Conservation (phyloP, 345 rosid genomes). For the Draba incana region DNA sequence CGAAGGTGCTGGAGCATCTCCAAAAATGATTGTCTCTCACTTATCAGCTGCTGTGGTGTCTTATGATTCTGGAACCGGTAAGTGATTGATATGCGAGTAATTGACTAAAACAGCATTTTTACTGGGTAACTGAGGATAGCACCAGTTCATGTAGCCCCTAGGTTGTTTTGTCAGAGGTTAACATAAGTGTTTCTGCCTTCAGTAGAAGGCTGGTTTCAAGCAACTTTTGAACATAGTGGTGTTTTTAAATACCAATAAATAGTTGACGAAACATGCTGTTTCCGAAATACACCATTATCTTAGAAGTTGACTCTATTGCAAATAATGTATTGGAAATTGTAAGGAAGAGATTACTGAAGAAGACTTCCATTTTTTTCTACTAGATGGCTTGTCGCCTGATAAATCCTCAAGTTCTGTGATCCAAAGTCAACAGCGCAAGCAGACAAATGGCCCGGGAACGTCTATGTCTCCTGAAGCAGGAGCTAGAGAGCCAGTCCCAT, state of each 20-base stretch:
- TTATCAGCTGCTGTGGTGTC: constrained; percentile 73
- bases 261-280: constrained; percentile 11
- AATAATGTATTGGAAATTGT: not conserved
- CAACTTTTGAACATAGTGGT: not conserved
- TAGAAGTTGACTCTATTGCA: no score
- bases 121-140: constrained; percentile 17
- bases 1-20: constrained; percentile 62
- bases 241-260: constrained; percentile 4
- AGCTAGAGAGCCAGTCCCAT: constrained; percentile 58
- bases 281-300: not conserved
- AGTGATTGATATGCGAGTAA: constrained; percentile 26
- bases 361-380: constrained; percentile 31
- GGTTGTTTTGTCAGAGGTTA: constrained; percentile 3
- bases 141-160: constrained; percentile 19
- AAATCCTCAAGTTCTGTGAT: constrained; percentile 47
- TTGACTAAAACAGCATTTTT: constrained; percentile 11
- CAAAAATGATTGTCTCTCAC: constrained; percentile 57
- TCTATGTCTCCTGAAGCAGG: constrained; percentile 46
- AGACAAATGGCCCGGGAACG: constrained; percentile 49
- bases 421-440: constrained; percentile 54
- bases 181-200: constrained; percentile 20
- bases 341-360: constrained; percentile 28
- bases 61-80: constrained; percentile 64
- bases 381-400: constrained; percentile 51
- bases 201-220: constrained; percentile 21